These are phyloP conservation scores for Cotoneaster glaucophyllus DNA, from an alignment of 306 rosid species.

Conservation along the genomic window DNA sequence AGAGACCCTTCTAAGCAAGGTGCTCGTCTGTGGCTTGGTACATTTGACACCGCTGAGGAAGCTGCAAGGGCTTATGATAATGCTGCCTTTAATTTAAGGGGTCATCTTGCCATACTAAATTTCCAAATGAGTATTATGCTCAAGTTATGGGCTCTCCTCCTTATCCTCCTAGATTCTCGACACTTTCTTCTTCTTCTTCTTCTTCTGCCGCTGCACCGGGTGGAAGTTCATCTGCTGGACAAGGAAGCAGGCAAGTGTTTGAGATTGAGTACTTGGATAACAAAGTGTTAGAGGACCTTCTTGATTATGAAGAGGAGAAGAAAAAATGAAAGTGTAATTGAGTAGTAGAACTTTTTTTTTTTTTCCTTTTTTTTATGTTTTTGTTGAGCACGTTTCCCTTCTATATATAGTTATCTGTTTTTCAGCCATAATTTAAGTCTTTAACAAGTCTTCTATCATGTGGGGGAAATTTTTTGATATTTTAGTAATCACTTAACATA, in stretches of 20 bases:
- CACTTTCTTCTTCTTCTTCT: constrained; percentile 13
- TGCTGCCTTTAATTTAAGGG: constrained; percentile 71
- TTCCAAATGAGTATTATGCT: constrained; percentile 72
- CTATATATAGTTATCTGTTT: background rate
- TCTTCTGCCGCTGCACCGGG: constrained; percentile 12
- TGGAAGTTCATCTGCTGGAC: constrained; percentile 23
- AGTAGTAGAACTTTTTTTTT: background rate
- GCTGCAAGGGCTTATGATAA: constrained; percentile 80
- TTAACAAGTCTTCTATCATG: background rate
- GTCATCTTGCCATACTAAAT: constrained; percentile 70
- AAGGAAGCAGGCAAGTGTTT: constrained; percentile 33
- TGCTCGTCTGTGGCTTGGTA: constrained; percentile 75
- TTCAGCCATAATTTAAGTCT: background rate
- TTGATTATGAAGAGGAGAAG: constrained; percentile 45
- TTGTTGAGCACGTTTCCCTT: background rate
- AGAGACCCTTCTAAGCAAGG: constrained; percentile 73
- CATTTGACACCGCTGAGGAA: constrained; percentile 75
- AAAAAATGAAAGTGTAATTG: constrained; percentile 20
- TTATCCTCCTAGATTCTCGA: constrained; percentile 42
- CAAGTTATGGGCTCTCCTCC: constrained; percentile 52
- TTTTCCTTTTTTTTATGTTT: background rate
- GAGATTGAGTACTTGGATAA: constrained; percentile 72
- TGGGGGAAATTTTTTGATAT: background rate
- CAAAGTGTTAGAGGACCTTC: constrained; percentile 71
- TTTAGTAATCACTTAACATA: background rate